Percentiles rank a stretch among this genome's conserved stretches.
phyloP scores from a whole-genome alignment of 805 yeast genomes.

The Crinitomyces ghanaensis region DNA sequence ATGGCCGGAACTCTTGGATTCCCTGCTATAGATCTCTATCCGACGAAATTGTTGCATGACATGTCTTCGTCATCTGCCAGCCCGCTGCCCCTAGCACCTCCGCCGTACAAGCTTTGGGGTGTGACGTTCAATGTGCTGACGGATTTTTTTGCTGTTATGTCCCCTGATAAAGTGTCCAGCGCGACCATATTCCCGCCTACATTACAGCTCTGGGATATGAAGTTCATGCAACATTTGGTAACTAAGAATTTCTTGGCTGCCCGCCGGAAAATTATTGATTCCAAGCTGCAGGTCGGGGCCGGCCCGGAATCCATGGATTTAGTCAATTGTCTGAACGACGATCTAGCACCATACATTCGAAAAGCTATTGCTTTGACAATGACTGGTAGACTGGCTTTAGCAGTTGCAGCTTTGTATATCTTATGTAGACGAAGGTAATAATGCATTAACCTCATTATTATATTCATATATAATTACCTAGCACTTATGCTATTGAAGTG shows the following conservation, averaged over 20 bases:
- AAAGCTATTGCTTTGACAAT: constrained; percentile 10
- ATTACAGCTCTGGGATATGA: constrained; percentile 18
- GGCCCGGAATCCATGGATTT: constrained; percentile 16
- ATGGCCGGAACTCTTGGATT: constrained; percentile 22
- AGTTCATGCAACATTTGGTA: constrained; percentile 9
- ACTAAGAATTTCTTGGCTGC: background rate
- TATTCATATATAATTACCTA: background rate
- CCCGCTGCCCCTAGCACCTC: constrained; percentile 9
- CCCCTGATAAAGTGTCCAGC: constrained; percentile 13
- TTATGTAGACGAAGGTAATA: background rate
- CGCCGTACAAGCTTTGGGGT: constrained; percentile 29
- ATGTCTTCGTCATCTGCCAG: too few species aligned
- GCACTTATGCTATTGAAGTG: too few species aligned
- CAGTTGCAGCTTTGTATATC: background rate
- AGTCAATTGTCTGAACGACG: constrained; percentile 16
- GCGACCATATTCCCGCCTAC: constrained; percentile 16
- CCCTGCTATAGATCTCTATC: constrained; percentile 19
- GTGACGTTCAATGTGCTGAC: constrained; percentile 25
- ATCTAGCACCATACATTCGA: constrained; percentile 17
- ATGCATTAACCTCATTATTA: background rate
- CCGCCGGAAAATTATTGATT: background rate
- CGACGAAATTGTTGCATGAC: constrained; percentile 7
- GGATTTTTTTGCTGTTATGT: constrained; percentile 21
- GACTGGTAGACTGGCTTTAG: background rate
- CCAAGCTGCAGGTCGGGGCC: background rate